Conservation (phyloP, 768 basidiomycete species). For the Lactifluus subvellereus region DNA sequence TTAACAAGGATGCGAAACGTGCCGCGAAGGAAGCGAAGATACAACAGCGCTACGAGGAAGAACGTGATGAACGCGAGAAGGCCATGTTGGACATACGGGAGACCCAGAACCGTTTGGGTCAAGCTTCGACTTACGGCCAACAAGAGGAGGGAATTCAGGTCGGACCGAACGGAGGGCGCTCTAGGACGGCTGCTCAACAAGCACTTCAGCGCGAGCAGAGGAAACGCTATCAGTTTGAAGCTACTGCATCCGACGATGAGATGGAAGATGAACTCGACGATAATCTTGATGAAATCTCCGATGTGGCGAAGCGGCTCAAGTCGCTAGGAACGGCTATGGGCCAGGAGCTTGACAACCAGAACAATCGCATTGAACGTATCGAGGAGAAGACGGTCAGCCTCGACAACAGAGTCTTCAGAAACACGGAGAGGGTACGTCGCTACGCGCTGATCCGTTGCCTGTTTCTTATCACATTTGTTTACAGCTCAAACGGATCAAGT, state of each 20-base stretch:
- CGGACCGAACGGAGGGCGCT: constrained; percentile 37
- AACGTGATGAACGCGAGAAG: constrained; percentile 76
- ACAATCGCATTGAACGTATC: constrained; percentile 68
- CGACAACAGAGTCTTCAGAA: constrained; percentile 70
- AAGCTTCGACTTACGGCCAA: constrained; percentile 58
- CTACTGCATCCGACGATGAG: constrained; percentile 86
- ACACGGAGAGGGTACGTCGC: constrained; percentile 67
- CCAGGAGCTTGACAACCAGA: constrained; percentile 85
- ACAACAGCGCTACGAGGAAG: constrained; percentile 80
- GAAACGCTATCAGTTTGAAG: constrained; percentile 87
- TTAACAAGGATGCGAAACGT: constrained; percentile 90
- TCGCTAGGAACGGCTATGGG: constrained; percentile 77
- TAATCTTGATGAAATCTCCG: constrained; percentile 83
- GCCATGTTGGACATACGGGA: constrained; percentile 83
- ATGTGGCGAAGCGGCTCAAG: constrained; percentile 71
- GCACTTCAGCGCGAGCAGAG: constrained; percentile 60
- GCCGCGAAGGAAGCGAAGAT: constrained; percentile 81
- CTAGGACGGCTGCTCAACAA: constrained; percentile 47
- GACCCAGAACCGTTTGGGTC: constrained; percentile 78
- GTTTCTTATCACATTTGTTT: constrained; percentile 9
- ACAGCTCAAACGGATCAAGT: constrained; percentile 37
- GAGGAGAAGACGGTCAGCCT: constrained; percentile 70
- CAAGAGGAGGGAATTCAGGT: constrained; percentile 41
- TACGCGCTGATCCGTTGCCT: background rate
- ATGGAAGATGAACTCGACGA: constrained; percentile 90